Percentiles rank a stretch among this genome's conserved stretches.
These are phyloP conservation scores for Termitomyces sp. DNA, from an alignment of 768 basidiomycete genomes.

Conservation along the genomic window DNA sequence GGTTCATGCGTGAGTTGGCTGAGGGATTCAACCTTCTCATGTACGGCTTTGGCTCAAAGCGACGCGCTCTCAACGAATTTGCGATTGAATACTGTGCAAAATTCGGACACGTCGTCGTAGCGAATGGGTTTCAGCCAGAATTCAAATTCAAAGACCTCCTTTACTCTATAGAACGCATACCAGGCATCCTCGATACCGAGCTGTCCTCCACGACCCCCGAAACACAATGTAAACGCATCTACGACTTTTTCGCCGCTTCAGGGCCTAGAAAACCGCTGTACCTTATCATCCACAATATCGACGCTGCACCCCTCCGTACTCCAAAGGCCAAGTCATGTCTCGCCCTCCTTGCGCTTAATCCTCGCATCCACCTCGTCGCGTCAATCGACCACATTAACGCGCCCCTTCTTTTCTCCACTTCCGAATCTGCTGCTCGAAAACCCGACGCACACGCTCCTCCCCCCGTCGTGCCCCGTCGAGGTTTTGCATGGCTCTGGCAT, in stretches of 20 bases:
- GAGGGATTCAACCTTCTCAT: conserved; percentile 87
- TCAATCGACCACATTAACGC: conserved; percentile 87
- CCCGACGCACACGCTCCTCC: conserved; percentile 13
- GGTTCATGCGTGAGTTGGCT: conserved; percentile 65
- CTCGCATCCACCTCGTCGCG: conserved; percentile 75
- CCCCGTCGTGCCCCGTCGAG: conserved; percentile 29
- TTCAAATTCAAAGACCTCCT: conserved; percentile 68
- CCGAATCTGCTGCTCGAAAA: conserved; percentile 57
- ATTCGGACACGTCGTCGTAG: conserved; percentile 67
- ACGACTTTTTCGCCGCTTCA: conserved; percentile 50
- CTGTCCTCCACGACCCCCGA: conserved; percentile 42
- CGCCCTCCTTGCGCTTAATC: conserved; percentile 65
- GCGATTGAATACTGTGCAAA: conserved; percentile 51
- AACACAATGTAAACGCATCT: conserved; percentile 58
- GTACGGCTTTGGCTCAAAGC: conserved; percentile 90
- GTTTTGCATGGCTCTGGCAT: conserved; percentile 82
- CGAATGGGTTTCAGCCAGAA: conserved; percentile 73
- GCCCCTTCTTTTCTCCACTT: conserved; percentile 77
- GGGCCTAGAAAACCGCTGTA: conserved; percentile 38
- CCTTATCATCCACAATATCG: conserved; percentile 87
- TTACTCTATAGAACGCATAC: conserved; percentile 49
- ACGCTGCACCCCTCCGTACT: conserved; percentile 64
- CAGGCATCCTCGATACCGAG: conserved; percentile 32
- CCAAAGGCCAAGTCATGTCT: conserved; percentile 62
- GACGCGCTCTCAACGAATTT: conserved; percentile 68